Conservation (phyloP, 176 grass and related monocot species). For the Thinopyrum elongatum region DNA sequence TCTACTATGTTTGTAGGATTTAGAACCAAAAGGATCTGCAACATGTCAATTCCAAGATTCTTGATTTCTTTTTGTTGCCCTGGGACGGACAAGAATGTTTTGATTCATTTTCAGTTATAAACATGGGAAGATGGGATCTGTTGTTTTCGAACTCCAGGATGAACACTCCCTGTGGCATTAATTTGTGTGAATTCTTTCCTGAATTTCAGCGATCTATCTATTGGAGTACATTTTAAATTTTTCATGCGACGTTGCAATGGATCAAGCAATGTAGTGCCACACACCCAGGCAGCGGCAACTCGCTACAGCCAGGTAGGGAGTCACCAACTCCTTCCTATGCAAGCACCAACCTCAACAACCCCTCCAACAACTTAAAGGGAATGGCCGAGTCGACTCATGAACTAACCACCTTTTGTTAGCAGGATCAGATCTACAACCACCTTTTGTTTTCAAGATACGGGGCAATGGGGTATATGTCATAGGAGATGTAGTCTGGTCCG, state of each 20-base stretch:
- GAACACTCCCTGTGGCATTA: background rate
- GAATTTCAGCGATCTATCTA: background rate
- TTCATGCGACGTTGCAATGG: background rate
- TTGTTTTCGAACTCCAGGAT: background rate
- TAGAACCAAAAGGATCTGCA: background rate
- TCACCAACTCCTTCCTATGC: background rate
- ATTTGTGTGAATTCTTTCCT: background rate
- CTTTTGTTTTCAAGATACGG: background rate
- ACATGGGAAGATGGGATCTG: background rate
- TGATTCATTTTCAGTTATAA: background rate
- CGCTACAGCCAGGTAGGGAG: background rate
- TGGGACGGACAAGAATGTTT: background rate
- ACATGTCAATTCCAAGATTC: background rate
- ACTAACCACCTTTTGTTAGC: background rate
- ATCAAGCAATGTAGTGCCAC: background rate
- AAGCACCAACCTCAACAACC: conserved; percentile 11
- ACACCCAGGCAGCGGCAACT: background rate
- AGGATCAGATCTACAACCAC: background rate
- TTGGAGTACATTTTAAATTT: too few species aligned
- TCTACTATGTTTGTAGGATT: background rate
- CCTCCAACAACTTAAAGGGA: background rate
- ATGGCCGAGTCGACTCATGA: background rate
- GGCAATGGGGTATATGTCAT: background rate
- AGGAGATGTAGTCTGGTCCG: background rate
- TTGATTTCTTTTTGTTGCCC: background rate